Conservation (phyloP, 805 yeast genomes). For the Candida vaughaniae region DNA sequence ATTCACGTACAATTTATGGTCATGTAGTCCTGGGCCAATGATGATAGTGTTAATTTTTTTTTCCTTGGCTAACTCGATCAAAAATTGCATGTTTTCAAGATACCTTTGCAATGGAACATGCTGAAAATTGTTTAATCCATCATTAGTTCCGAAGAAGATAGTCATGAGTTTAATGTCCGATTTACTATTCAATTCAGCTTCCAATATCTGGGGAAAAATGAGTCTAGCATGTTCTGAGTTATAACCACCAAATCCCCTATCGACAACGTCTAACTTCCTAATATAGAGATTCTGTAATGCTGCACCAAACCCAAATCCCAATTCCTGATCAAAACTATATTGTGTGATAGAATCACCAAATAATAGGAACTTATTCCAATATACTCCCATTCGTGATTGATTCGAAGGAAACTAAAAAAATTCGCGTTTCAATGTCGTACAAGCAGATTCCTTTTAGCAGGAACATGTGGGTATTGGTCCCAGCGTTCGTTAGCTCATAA, state of each 20-base stretch:
- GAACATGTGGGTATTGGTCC: too few species aligned
- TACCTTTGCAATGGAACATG: constrained; percentile 53
- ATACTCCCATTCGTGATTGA: constrained; percentile 8
- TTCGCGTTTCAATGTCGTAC: too few species aligned
- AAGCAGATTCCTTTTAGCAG: too few species aligned
- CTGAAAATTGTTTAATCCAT: constrained; percentile 36
- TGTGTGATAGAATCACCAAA: constrained; percentile 77
- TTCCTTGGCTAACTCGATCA: constrained; percentile 41
- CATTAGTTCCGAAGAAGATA: constrained; percentile 83
- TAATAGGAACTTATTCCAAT: constrained; percentile 47
- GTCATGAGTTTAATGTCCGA: constrained; percentile 44
- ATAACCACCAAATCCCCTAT: constrained; percentile 79
- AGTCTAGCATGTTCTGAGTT: constrained; percentile 57
- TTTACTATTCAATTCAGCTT: constrained; percentile 29
- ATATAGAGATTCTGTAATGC: constrained; percentile 50
- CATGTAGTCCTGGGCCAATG: constrained; percentile 63
- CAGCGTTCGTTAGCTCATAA: too few species aligned
- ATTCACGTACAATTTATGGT: constrained; percentile 25
- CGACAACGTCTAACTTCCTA: constrained; percentile 65
- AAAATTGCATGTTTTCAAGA: constrained; percentile 41
- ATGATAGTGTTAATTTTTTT: constrained; percentile 53
- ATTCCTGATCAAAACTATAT: constrained; percentile 39
- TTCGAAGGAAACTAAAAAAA: too few species aligned
- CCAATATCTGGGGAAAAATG: constrained; percentile 43
- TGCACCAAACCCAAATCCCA: constrained; percentile 49